Conservation (phyloP, 768 basidiomycete species). For the Kwoniella newhampshirensis region DNA sequence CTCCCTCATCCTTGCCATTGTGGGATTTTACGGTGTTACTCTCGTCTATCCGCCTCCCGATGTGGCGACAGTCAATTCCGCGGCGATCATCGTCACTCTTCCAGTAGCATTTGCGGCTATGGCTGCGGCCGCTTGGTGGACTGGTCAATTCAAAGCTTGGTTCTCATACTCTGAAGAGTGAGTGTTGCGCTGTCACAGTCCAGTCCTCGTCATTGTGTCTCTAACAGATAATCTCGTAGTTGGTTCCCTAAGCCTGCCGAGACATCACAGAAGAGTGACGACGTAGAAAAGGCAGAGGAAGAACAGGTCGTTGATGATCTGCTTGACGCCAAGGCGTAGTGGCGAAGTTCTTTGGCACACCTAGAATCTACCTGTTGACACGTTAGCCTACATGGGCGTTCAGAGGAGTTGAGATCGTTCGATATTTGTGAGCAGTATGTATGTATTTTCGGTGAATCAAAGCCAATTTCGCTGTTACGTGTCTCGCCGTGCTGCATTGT, state of each 20-base stretch:
- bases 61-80: not conserved
- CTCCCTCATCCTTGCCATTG: not conserved
- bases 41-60: not conserved
- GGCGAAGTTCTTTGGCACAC: too few species aligned
- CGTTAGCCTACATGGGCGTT: too few species aligned
- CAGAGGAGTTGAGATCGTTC: too few species aligned
- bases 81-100: not conserved
- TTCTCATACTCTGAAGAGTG: not conserved
- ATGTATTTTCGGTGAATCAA: too few species aligned
- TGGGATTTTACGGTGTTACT: not conserved
- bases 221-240: too few species aligned
- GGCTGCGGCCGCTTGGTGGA: not conserved
- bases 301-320: slow-evolving; percentile 1
- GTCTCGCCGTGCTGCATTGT: too few species aligned
- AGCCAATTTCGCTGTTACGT: too few species aligned
- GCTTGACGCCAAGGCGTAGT: slow-evolving; percentile 1
- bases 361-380: too few species aligned
- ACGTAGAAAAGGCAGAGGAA: not conserved
- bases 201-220: not conserved
- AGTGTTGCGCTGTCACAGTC: not conserved
- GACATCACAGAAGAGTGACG: not conserved
- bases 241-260: not conserved
- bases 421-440: too few species aligned
- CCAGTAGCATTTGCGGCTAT: not conserved
- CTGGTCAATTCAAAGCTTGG: not conserved